These are phyloP conservation scores for Chaetoceros tenuissimus DNA, from an alignment of 108 stramenopile species.

Conservation along the genomic window DNA sequence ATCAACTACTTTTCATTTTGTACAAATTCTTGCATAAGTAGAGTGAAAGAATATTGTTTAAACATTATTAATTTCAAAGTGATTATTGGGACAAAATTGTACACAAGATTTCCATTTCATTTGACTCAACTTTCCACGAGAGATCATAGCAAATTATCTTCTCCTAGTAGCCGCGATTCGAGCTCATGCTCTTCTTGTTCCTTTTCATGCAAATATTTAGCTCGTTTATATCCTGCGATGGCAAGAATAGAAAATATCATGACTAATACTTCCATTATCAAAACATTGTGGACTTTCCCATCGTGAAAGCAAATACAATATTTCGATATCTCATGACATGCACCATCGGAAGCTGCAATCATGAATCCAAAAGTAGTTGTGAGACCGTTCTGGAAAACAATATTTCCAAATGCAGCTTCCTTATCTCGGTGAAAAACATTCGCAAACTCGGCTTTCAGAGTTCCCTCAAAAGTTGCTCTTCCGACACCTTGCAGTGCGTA, in stretches of 20 bases:
- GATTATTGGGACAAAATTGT: no score
- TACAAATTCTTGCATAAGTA: no score
- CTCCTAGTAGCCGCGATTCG: not conserved
- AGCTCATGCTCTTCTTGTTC: slow-evolving; percentile 1
- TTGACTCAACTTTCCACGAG: no score
- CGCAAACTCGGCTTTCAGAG: slow-evolving; percentile 68
- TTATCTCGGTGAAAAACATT: slow-evolving; percentile 66
- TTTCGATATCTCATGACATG: not conserved
- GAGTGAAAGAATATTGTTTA: no score
- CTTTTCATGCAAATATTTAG: slow-evolving; percentile 13
- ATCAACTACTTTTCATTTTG: no score
- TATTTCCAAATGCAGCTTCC: slow-evolving; percentile 77
- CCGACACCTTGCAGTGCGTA: slow-evolving; percentile 66
- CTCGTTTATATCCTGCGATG: slow-evolving; percentile 51
- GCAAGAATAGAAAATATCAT: slow-evolving; percentile 42
- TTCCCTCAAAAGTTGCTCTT: slow-evolving; percentile 75
- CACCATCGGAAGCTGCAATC: slow-evolving; percentile 15
- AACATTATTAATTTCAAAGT: no score
- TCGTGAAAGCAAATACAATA: slow-evolving; percentile 59
- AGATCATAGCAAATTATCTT: not conserved
- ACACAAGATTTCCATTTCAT: no score
- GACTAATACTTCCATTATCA: slow-evolving; percentile 44
- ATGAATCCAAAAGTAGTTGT: slow-evolving; percentile 49
- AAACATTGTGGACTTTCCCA: slow-evolving; percentile 51
- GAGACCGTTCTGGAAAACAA: slow-evolving; percentile 76